Percentiles rank a stretch among this genome's conserved stretches.
phyloP scores from a whole-genome alignment of 768 basidiomycete genomes.

The Lyophyllum semitale region DNA sequence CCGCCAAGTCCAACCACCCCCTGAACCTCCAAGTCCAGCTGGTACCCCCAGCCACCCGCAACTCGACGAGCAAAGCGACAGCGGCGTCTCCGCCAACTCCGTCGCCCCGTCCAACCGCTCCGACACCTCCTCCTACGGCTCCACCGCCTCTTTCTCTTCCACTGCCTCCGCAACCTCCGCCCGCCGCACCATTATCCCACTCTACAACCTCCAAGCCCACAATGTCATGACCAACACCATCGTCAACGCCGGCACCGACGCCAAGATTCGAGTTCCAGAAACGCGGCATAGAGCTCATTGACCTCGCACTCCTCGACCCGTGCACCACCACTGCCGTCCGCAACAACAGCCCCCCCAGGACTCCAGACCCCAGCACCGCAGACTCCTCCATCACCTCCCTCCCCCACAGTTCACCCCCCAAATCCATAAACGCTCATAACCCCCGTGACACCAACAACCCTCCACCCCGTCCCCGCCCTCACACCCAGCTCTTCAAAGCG shows the following conservation, averaged over 20 bases:
- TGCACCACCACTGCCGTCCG: too few species aligned
- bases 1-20: constrained; percentile 12
- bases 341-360: constrained; percentile 27
- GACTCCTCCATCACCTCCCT: constrained; percentile 21
- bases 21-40: constrained; percentile 18
- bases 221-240: constrained; percentile 86
- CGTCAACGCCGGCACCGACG: constrained; percentile 86
- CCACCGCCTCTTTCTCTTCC: constrained; percentile 41
- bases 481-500: constrained; percentile 37
- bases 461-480: constrained; percentile 1
- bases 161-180: constrained; percentile 43
- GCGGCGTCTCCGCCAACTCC: constrained; percentile 24
- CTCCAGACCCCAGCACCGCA: constrained; percentile 18
- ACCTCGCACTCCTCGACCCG: constrained; percentile 78
- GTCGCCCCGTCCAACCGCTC: constrained; percentile 65
- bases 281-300: constrained; percentile 76
- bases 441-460: neutral
- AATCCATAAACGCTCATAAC: too few species aligned
- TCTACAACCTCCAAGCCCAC: constrained; percentile 88
- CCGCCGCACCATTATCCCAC: constrained; percentile 78
- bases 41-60: constrained; percentile 56
- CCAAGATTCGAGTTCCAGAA: constrained; percentile 75
- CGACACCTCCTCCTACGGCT: constrained; percentile 44
- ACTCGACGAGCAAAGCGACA: constrained; percentile 37
- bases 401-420: neutral